These are phyloP conservation scores for Plenodomus lindquistii DNA, from an alignment of 2,329 filamentous ascomycete species.

Conservation along the genomic window DNA sequence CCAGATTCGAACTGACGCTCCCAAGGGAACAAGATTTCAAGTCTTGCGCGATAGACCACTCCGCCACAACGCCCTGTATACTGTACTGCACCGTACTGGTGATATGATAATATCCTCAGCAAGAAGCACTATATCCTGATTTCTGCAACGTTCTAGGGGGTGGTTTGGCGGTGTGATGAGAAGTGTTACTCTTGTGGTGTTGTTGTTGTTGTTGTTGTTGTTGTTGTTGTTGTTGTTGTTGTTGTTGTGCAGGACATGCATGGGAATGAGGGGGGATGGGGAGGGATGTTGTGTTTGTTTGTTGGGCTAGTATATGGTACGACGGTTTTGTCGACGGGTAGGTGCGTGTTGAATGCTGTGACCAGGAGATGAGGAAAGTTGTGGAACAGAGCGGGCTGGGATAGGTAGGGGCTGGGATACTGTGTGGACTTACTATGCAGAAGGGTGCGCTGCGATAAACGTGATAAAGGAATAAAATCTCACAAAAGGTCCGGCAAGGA, in stretches of 20 bases:
- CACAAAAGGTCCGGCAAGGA: no score
- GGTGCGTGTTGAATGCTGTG: background rate
- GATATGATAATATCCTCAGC: no score
- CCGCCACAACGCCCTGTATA: slow-evolving; percentile 34
- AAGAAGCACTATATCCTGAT: no score
- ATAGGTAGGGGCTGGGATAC: background rate
- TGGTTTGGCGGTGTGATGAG: no score
- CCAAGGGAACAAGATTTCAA: slow-evolving; percentile 46
- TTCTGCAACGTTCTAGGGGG: no score
- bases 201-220: no score
- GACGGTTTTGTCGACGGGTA: background rate
- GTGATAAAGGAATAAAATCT: no score
- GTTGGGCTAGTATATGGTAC: background rate
- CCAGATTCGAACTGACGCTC: slow-evolving; percentile 44
- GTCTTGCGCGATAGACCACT: slow-evolving; percentile 45
- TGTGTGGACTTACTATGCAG: no score
- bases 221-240: background rate
- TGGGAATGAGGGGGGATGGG: no score
- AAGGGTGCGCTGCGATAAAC: no score
- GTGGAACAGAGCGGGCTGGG: background rate
- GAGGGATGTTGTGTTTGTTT: background rate
- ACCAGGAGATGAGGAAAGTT: background rate
- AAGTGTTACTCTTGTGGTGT: no score
- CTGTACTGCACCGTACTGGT: background rate
- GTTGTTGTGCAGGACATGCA: no score